These are phyloP conservation scores for Akanthomyces uredinophilus DNA, from an alignment of 2,329 filamentous ascomycete genomes.

Conservation along the genomic window DNA sequence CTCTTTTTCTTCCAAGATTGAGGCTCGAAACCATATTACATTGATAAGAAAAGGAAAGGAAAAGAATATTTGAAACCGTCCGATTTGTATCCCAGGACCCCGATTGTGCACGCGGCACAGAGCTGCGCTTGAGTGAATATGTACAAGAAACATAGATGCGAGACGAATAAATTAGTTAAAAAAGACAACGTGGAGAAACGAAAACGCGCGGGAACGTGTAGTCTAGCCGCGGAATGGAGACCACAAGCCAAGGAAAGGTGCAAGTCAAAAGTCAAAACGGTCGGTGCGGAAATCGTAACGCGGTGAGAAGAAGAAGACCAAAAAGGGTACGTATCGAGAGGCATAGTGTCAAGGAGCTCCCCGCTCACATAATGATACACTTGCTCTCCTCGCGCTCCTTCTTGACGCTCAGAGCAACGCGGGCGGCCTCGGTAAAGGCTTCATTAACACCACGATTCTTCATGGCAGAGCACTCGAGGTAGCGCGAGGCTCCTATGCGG, in stretches of 20 bases:
- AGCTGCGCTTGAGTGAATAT: constrained; percentile 6
- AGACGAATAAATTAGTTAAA: constrained; percentile 5
- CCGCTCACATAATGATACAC: constrained; percentile 54
- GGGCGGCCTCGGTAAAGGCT: constrained; percentile 94
- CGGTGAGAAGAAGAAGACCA: not conserved
- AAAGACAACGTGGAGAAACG: not conserved
- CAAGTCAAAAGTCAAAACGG: not conserved
- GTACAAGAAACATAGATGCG: constrained; percentile 13
- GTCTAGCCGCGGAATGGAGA: not conserved
- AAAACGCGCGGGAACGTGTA: not conserved
- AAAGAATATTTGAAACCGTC: constrained; percentile 5
- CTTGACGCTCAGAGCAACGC: constrained; percentile 77
- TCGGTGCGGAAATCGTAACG: constrained; percentile 5
- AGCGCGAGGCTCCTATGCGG: constrained; percentile 86
- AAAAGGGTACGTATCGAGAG: too few species aligned
- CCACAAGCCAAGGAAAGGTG: not conserved
- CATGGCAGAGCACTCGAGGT: constrained; percentile 98
- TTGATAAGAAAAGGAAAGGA: not conserved
- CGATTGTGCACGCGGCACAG: not conserved
- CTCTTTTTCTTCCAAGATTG: not conserved
- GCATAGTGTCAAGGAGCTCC: not conserved
- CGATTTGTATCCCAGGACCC: constrained; percentile 8
- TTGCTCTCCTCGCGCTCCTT: constrained; percentile 59
- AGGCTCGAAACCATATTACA: constrained; percentile 4
- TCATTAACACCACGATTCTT: constrained; percentile 97